Evolutionary conservation across 768 basidiomycete species (phyloP).

Genomic region (Mycena leptocephala): DNA sequence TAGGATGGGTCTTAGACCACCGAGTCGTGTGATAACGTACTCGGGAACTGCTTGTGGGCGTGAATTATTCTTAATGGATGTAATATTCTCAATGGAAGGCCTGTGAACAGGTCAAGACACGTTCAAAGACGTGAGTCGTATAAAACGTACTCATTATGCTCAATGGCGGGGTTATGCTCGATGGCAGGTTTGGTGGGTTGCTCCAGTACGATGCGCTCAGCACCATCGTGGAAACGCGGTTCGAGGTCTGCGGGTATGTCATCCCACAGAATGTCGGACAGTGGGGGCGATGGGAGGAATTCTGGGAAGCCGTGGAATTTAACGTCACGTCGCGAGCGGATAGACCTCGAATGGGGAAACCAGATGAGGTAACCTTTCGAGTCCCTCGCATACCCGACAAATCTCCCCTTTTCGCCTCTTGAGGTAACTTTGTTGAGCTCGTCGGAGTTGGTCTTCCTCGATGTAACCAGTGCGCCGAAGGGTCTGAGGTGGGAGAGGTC

Average conservation of each 20-base stretch:
- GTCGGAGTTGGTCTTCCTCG: constrained; percentile 25
- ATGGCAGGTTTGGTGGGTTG: neutral
- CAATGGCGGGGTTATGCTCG: constrained; percentile 8
- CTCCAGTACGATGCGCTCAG: constrained; percentile 2
- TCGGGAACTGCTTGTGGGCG: neutral
- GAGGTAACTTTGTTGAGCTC: neutral
- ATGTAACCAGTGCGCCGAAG: constrained; percentile 30
- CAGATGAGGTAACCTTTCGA: constrained; percentile 41
- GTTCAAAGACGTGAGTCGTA: neutral
- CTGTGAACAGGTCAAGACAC: neutral
- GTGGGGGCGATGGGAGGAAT: constrained; percentile 23
- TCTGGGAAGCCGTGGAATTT: constrained; percentile 33
- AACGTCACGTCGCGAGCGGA: constrained; percentile 27
- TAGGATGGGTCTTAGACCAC: no score
- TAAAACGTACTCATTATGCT: constrained; percentile 21
- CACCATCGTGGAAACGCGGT: neutral
- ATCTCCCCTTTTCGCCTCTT: constrained; percentile 31
- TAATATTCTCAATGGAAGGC: constrained; percentile 11
- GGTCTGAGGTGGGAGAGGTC: constrained; percentile 30
- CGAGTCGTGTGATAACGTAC: constrained; percentile 3
- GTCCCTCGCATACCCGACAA: constrained; percentile 33
- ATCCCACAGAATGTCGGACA: constrained; percentile 34
- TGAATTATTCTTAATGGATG: no score
- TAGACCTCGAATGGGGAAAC: constrained; percentile 20
- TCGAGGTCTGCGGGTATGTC: constrained; percentile 21